Evolutionary conservation across 257 asterid species (phyloP).

Genomic region (Lycium barbarum): DNA sequence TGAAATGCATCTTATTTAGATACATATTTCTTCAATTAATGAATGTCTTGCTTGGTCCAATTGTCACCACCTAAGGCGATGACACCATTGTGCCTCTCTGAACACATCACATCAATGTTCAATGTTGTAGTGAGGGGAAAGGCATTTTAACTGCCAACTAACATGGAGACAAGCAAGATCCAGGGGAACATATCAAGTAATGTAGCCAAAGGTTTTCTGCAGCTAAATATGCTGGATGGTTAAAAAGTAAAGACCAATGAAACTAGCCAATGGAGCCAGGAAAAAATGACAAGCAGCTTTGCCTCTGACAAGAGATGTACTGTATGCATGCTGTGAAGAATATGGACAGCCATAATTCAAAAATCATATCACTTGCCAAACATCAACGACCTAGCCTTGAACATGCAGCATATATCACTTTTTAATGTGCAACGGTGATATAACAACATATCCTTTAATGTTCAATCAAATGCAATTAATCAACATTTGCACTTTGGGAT

Average conservation of each 20-base stretch:
- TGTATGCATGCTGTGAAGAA: background rate
- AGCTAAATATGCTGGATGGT: background rate
- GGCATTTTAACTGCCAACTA: background rate
- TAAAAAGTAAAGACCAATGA: background rate
- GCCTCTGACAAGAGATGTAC: background rate
- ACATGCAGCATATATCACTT: background rate
- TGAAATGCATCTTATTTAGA: background rate
- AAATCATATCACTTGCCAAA: background rate
- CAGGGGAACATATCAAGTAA: background rate
- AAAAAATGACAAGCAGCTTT: background rate
- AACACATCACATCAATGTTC: too few species aligned
- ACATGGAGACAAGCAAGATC: background rate
- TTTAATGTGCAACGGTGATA: background rate
- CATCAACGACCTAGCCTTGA: background rate
- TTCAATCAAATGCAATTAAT: background rate
- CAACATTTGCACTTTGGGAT: background rate
- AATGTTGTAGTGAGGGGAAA: background rate
- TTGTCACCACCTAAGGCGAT: background rate
- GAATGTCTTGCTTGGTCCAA: background rate
- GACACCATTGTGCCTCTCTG: background rate
- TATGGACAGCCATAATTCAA: background rate
- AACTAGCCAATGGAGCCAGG: background rate
- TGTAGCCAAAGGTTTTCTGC: background rate
- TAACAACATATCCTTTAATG: background rate
- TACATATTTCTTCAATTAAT: background rate